phyloP scores from a whole-genome alignment of 371 early-diverging fungal species.

The Funneliformis caledonium region DNA sequence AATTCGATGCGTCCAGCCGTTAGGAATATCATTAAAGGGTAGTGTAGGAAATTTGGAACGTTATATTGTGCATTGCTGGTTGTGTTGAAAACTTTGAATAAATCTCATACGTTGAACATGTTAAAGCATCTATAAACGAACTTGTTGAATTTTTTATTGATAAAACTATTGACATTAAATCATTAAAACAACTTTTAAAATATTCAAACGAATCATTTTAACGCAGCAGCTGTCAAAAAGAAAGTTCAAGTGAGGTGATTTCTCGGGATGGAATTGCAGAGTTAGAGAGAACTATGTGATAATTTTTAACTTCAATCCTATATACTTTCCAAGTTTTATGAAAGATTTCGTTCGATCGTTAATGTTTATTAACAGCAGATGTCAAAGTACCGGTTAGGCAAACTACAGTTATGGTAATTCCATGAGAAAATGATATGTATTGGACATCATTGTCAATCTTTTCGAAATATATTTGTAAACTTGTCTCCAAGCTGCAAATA shows the following conservation, averaged over 20 bases:
- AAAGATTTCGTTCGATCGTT: not conserved
- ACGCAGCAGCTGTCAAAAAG: not conserved
- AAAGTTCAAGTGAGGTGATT: not conserved
- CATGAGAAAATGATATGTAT: no score
- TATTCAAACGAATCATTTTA: not conserved
- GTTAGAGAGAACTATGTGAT: not conserved
- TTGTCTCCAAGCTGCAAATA: not conserved
- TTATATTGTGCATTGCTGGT: not conserved
- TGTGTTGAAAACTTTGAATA: not conserved
- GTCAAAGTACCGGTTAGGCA: not conserved
- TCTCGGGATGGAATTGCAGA: not conserved
- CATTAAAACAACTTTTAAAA: not conserved
- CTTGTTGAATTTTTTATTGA: not conserved
- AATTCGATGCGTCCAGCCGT: not conserved
- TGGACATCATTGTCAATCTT: no score
- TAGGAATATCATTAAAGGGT: not conserved
- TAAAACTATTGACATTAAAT: conserved; percentile 5
- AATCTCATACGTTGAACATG: not conserved
- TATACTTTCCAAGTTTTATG: conserved; percentile 3
- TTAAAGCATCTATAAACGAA: not conserved
- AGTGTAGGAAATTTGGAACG: conserved; percentile 10
- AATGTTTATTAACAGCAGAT: not conserved
- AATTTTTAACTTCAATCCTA: not conserved
- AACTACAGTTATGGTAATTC: no score
- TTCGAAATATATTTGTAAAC: conserved; percentile 25